Base-by-base conservation (phyloP, 23 red algal genomes). In the Gracilaria gracilis region DNA sequence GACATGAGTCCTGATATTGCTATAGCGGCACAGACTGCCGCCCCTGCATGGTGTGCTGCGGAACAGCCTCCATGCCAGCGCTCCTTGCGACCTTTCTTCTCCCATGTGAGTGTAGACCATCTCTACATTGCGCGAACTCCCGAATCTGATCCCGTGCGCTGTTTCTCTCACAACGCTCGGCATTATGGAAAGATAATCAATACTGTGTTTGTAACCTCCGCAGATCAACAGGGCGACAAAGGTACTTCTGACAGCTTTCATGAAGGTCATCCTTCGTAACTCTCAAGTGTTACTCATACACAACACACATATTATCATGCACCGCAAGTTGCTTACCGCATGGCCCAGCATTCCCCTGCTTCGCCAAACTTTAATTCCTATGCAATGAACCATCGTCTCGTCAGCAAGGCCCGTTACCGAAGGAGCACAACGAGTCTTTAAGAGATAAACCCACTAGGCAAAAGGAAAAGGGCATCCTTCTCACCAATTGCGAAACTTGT, bases 51-150 rank as follows among this genome's bases (percentile, higher is more conserved):
- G 31, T 69, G 64, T 20, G 24, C 12, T 31, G 3, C 53, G 38
- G 40, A 59, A 23, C 53, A 82, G 21, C 72, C 23, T 51, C 72
- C 0, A 8, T 51, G 21, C 1, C 6, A 77, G 23, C 42, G 42
- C 23, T 77, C 64, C 29, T 15, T 19, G n/a, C 70, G 75, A 33
- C 71, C 87, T 0, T 90, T 90, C 44, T 80, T 79, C 35, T 90
- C 87, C 13, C 75, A 90, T 71, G 76, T 90, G 20, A 79, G 39
- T 70, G 57, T 90, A 39, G 75, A 90, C 48, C 87, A 90, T 81
- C 64, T 90, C 35, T 90, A 90, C 87, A n/a, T 31, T 48, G 76
- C 42, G 29, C 59, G 82, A 12, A 12, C 65, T 57, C 1, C 9
- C 25, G 29, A 88, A 62, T 47, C 23, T 9, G 51, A 90, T 29